These are phyloP conservation scores for Termitomyces sp. DNA, from an alignment of 768 basidiomycete species.

Conservation along the genomic window DNA sequence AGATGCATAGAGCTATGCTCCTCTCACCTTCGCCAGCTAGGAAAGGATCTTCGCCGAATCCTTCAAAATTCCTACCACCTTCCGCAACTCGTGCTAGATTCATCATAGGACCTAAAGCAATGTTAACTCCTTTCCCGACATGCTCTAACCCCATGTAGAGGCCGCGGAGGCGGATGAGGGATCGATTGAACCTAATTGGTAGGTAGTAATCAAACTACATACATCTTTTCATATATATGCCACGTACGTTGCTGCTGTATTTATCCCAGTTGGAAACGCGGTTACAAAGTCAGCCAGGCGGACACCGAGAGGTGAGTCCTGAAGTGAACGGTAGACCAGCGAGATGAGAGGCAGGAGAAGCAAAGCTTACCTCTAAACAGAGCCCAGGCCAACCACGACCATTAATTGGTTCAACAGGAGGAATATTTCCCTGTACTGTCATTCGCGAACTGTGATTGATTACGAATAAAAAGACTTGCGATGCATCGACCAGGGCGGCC, in stretches of 20 bases:
- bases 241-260: conserved; percentile 56
- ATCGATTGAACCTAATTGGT: conserved; percentile 27
- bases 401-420: conserved; percentile 22
- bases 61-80: conserved; percentile 82
- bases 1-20: not conserved
- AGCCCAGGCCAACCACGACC: conserved; percentile 38
- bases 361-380: conserved; percentile 38
- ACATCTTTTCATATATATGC: not conserved
- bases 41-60: conserved; percentile 76
- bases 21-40: conserved; percentile 45
- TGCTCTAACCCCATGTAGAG: conserved; percentile 71
- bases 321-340: not conserved
- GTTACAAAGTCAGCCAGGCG: conserved; percentile 53
- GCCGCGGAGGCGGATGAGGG: conserved; percentile 61
- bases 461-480: conserved; percentile 12
- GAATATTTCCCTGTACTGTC: conserved; percentile 33
- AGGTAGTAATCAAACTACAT: too few relatives aligned
- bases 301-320: conserved; percentile 53
- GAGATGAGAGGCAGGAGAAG: not conserved
- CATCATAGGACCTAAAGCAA: conserved; percentile 65
- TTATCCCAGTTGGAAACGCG: conserved; percentile 62
- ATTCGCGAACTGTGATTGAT: not conserved
- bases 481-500: conserved; percentile 39
- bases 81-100: conserved; percentile 57
- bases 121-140: conserved; percentile 67